These are phyloP conservation scores for Striga hermonthica DNA, from an alignment of 305 asterid species.

Conservation along the genomic window DNA sequence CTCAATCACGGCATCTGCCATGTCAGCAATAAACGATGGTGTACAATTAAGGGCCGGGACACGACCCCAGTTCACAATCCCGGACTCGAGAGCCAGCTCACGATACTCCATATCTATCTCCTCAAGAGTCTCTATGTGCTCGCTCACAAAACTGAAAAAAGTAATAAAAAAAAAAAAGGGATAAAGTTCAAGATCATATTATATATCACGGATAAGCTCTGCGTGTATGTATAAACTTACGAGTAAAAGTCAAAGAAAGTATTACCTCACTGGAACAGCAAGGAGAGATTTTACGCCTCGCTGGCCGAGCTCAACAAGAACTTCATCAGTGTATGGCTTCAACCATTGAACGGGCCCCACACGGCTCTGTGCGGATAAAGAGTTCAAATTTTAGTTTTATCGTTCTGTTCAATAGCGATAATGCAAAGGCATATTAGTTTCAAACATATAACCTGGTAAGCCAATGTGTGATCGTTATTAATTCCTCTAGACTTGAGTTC, in stretches of 20 bases:
- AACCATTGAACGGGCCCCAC: conserved; percentile 90
- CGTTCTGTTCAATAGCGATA: too few relatives aligned
- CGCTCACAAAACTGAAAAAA: conserved; percentile 70
- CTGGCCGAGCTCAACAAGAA: conserved; percentile 70
- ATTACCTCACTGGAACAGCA: conserved; percentile 76
- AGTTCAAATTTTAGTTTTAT: too few relatives aligned
- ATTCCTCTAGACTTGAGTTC: conserved; percentile 77
- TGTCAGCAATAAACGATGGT: conserved; percentile 61
- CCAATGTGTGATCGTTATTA: conserved; percentile 73
- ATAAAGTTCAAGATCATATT: too few relatives aligned
- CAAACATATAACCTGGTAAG: conserved; percentile 76
- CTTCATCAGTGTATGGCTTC: conserved; percentile 81
- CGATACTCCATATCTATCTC: conserved; percentile 82
- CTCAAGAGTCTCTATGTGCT: conserved; percentile 89
- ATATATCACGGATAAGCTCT: too few relatives aligned
- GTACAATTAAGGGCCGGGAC: conserved; percentile 84
- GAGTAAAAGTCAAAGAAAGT: too few relatives aligned
- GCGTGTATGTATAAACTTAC: too few relatives aligned
- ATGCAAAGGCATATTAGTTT: too few relatives aligned
- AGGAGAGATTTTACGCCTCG: conserved; percentile 69
- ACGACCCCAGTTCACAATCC: conserved; percentile 74
- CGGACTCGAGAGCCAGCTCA: conserved; percentile 67
- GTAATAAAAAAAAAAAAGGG: too few relatives aligned
- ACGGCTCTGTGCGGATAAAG: conserved; percentile 47
- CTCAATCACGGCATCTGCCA: conserved; percentile 74